These are phyloP conservation scores for Margaritispora aquatica DNA, from an alignment of 495 filamentous ascomycete species.

Conservation along the genomic window DNA sequence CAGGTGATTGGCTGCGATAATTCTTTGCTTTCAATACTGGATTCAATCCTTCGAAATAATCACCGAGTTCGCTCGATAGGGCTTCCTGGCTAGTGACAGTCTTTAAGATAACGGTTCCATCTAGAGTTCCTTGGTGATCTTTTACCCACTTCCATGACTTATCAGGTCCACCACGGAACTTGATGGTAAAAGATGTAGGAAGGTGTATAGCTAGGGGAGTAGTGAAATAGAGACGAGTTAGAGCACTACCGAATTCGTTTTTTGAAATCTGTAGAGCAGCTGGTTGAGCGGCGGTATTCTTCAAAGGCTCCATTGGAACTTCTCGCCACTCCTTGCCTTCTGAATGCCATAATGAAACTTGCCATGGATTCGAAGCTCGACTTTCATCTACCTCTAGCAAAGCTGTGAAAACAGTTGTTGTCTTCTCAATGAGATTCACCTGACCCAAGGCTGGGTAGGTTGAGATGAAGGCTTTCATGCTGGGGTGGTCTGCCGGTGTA, in stretches of 20 bases:
- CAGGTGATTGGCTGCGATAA: constrained; percentile 59
- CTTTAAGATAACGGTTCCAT: constrained; percentile 58
- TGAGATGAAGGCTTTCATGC: constrained; percentile 30
- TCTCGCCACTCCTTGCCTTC: constrained; percentile 46
- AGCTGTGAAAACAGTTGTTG: constrained; percentile 55
- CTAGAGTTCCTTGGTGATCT: constrained; percentile 48
- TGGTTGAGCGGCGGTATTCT: constrained; percentile 30
- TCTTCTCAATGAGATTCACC: constrained; percentile 49
- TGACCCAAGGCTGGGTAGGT: constrained; percentile 65
- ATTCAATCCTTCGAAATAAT: constrained; percentile 57
- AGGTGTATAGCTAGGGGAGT: constrained; percentile 34
- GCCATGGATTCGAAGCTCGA: constrained; percentile 54
- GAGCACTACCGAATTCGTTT: constrained; percentile 17
- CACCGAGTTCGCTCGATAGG: constrained; percentile 38
- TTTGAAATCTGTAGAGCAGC: constrained; percentile 31
- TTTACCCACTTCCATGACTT: constrained; percentile 72
- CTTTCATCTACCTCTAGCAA: constrained; percentile 60
- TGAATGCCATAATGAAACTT: constrained; percentile 74
- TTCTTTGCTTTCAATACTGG: constrained; percentile 48
- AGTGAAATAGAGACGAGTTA: constrained; percentile 39
- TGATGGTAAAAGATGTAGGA: constrained; percentile 64
- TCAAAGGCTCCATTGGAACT: constrained; percentile 32
- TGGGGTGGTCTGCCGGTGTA: constrained; percentile 21
- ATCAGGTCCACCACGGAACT: constrained; percentile 51
- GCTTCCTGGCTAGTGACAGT: constrained; percentile 15